These are phyloP conservation scores for Aphanomyces euteiches DNA, from an alignment of 352 stramenopile species.

Conservation along the genomic window DNA sequence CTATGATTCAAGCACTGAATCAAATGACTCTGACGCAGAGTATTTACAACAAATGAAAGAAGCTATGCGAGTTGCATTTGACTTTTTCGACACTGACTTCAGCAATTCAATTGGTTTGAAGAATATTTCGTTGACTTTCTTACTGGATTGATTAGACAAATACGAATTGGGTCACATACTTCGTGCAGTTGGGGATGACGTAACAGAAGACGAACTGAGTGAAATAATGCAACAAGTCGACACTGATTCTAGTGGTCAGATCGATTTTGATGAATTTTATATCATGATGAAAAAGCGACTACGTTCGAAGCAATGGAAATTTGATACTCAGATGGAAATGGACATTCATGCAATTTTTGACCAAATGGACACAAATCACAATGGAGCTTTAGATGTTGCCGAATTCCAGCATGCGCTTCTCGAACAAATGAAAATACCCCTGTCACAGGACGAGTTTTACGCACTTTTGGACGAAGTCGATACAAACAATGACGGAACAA, in stretches of 20 bases:
- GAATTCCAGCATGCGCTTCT: constrained; percentile 77
- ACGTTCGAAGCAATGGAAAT: constrained; percentile 48
- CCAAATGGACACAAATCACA: constrained; percentile 59
- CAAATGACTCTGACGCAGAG: constrained; percentile 47
- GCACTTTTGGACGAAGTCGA: constrained; percentile 68
- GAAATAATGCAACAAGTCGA: constrained; percentile 56
- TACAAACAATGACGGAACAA: constrained; percentile 51
- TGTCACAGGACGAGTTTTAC: constrained; percentile 69
- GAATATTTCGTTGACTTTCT: not conserved
- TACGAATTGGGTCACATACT: constrained; percentile 59
- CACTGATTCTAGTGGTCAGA: constrained; percentile 55
- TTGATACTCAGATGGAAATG: constrained; percentile 61
- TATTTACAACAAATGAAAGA: constrained; percentile 60
- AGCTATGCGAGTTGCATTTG: constrained; percentile 59
- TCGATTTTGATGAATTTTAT: constrained; percentile 76
- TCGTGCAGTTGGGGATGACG: constrained; percentile 62
- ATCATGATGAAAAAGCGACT: constrained; percentile 65
- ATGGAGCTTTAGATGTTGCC: constrained; percentile 58
- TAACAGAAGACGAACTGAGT: constrained; percentile 61
- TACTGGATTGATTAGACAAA: constrained; percentile 17
- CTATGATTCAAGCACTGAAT: constrained; percentile 27
- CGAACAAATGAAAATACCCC: constrained; percentile 65
- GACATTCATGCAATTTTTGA: constrained; percentile 73
- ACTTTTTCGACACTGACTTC: constrained; percentile 74
- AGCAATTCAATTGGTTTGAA: constrained; percentile 61